Evolutionary conservation across 2,329 filamentous ascomycete genomes (phyloP).

Genomic region (Gremmenia infestans): DNA sequence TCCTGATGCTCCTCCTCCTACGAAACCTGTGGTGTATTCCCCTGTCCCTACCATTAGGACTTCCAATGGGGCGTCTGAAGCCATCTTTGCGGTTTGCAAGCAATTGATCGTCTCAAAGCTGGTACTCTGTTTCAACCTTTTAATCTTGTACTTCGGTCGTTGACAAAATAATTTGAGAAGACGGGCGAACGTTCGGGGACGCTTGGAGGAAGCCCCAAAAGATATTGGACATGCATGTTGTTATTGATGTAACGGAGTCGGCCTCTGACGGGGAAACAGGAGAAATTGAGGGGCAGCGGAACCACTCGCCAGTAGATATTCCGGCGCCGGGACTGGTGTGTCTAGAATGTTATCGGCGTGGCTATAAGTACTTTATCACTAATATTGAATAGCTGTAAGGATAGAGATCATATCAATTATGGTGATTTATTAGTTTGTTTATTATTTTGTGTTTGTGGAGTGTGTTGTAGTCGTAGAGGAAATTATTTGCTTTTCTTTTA

Average conservation of each 20-base stretch:
- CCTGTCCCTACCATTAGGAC: slow-evolving; percentile 62
- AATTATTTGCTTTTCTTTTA: too few relatives aligned
- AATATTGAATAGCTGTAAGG: too few relatives aligned
- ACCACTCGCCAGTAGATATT: slow-evolving; percentile 11
- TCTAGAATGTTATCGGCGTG: not conserved
- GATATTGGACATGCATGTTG: not conserved
- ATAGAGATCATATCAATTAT: too few relatives aligned
- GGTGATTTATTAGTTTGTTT: too few relatives aligned
- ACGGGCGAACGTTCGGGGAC: not conserved
- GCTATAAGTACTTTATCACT: too few relatives aligned
- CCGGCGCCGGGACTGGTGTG: slow-evolving; percentile 10
- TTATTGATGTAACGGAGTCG: not conserved
- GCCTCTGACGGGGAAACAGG: slow-evolving; percentile 9
- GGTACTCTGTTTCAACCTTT: not conserved
- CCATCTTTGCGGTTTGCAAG: not conserved
- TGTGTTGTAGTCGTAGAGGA: too few relatives aligned
- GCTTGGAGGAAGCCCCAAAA: slow-evolving; percentile 1
- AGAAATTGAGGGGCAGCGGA: slow-evolving; percentile 15
- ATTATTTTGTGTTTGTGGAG: too few relatives aligned
- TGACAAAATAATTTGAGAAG: not conserved
- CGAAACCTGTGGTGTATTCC: slow-evolving; percentile 95
- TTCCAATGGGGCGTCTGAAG: slow-evolving; percentile 21
- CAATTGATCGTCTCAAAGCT: not conserved
- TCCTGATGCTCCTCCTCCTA: slow-evolving; percentile 73
- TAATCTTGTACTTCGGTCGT: too few relatives aligned